Percentiles rank a stretch among this genome's conserved stretches.
These are phyloP conservation scores for Penicillium palitans DNA, from an alignment of 2,329 filamentous ascomycete genomes.

Conservation along the genomic window DNA sequence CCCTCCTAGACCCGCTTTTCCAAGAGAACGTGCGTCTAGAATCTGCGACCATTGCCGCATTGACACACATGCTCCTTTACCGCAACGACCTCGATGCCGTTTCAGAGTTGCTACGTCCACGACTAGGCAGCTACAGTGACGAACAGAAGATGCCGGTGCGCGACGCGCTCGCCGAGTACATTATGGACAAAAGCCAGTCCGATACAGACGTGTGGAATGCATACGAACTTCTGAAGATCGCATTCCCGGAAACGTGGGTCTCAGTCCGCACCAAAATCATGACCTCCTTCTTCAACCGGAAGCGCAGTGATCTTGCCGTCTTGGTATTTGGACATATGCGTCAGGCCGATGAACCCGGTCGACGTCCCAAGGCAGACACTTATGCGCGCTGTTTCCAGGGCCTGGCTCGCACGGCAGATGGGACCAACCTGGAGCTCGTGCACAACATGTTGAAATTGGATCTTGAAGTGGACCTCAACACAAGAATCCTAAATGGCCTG, in stretches of 20 bases:
- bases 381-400: conserved; percentile 79
- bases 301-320: conserved; percentile 78
- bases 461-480: conserved; percentile 72
- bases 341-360: conserved; percentile 62
- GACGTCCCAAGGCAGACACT: conserved; percentile 68
- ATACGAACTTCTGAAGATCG: conserved; percentile 59
- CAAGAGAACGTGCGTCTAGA: conserved; percentile 69
- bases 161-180: conserved; percentile 66
- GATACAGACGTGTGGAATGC: conserved; percentile 64
- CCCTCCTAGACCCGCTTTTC: conserved; percentile 71
- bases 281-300: conserved; percentile 75
- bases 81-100: conserved; percentile 76
- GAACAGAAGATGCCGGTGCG: conserved; percentile 68
- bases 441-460: conserved; percentile 97
- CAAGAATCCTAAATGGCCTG: conserved; percentile 74
- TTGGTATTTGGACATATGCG: conserved; percentile 93
- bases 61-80: conserved; percentile 73
- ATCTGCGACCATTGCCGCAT: conserved; percentile 69
- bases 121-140: conserved; percentile 42
- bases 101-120: conserved; percentile 76
- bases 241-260: conserved; percentile 64
- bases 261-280: conserved; percentile 70
- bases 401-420: conserved; percentile 61
- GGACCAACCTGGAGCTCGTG: conserved; percentile 69
- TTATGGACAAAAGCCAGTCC: conserved; percentile 60